phyloP scores from a whole-genome alignment of 2,329 filamentous ascomycete genomes.

The Beauveria caledonica region DNA sequence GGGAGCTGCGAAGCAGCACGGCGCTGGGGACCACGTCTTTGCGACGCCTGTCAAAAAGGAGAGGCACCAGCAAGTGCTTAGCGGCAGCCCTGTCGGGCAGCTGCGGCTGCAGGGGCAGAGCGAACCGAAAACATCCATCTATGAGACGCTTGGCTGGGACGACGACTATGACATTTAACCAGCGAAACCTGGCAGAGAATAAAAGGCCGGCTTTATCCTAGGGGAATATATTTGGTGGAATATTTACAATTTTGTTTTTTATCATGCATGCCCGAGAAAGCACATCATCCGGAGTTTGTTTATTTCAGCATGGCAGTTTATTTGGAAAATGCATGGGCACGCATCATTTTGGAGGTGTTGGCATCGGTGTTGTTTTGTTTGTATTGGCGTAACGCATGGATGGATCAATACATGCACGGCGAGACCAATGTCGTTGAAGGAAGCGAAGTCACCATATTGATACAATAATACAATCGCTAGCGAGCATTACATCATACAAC shows the following conservation, averaged over 20 bases:
- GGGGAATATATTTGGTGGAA: not conserved
- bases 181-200: slow-evolving; percentile 18
- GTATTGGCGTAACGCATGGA: not conserved
- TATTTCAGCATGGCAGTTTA: not conserved
- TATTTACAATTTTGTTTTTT: not conserved
- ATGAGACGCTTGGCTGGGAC: slow-evolving; percentile 50
- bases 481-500: not conserved
- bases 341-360: not conserved
- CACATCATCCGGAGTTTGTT: slow-evolving; percentile 1
- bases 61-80: slow-evolving; percentile 14
- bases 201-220: not conserved
- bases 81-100: slow-evolving; percentile 13
- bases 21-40: slow-evolving; percentile 16
- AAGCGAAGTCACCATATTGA: not conserved
- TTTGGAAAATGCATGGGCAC: not conserved
- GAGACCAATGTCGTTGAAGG: not conserved
- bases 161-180: slow-evolving; percentile 43
- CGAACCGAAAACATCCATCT: slow-evolving; percentile 36
- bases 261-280: not conserved
- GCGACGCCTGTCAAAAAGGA: slow-evolving; percentile 33
- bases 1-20: slow-evolving; percentile 5
- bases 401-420: not conserved
- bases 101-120: slow-evolving; percentile 7
- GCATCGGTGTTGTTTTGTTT: not conserved
- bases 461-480: not conserved